phyloP scores from a whole-genome alignment of 2,329 filamentous ascomycete genomes.

The Thielaviopsis musarum region DNA sequence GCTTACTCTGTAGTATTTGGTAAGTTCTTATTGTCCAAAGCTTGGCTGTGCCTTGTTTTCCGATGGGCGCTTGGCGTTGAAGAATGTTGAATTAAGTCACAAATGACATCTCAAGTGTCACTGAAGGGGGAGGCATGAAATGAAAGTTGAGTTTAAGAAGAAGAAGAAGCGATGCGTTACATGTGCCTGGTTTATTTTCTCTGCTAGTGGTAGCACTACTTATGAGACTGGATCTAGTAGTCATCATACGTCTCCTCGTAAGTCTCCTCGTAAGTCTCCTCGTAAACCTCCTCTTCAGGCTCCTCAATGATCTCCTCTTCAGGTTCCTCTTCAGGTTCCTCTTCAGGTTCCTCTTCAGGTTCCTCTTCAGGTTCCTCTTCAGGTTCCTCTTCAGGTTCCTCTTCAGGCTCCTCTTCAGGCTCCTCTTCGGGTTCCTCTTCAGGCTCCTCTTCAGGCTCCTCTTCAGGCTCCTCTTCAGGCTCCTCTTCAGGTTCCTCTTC shows the following conservation, averaged over 20 bases:
- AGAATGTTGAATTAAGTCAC: neutral
- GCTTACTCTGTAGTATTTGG: neutral
- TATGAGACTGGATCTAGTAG: neutral
- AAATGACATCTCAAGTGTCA: neutral
- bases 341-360: no score
- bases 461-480: no score
- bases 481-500: no score
- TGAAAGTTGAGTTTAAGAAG: neutral
- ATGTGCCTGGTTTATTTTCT: neutral
- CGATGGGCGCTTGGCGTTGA: neutral
- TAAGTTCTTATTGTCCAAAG: neutral
- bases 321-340: no score
- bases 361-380: no score
- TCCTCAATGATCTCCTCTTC: no score
- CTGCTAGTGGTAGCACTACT: neutral
- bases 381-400: no score
- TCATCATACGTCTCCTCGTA: constrained; percentile 18
- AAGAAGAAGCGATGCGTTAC: neutral
- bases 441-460: no score
- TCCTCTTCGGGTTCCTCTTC: no score
- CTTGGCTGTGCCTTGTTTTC: neutral
- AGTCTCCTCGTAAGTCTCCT: constrained; percentile 31
- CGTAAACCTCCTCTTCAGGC: no score
- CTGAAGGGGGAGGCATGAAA: neutral
- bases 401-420: no score